Conservation (phyloP, 306 rosid species). For the Vigna nakashimae region DNA sequence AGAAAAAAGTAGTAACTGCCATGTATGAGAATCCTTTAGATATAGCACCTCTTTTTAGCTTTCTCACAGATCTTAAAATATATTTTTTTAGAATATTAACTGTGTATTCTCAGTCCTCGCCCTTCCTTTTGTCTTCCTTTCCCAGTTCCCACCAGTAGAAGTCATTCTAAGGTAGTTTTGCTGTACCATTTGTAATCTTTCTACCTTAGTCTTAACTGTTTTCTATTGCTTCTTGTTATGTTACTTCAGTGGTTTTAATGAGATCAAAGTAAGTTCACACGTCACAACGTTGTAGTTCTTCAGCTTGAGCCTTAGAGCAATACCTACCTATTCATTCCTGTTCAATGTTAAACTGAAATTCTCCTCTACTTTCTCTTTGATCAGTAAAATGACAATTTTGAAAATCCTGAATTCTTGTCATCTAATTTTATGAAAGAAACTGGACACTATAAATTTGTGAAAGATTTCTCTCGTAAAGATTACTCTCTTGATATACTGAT, state of each 20-base stretch:
- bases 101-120: not conserved
- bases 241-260: not conserved
- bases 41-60: not conserved
- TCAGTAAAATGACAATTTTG: conserved; percentile 3
- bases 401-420: conserved; percentile 13
- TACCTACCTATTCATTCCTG: conserved; percentile 19
- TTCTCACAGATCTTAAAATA: conserved; percentile 21
- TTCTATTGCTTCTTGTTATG: conserved; percentile 7
- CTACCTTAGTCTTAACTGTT: not conserved
- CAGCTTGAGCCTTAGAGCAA: conserved; percentile 20
- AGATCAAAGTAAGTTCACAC: not conserved
- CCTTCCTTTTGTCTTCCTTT: conserved; percentile 4
- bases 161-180: conserved; percentile 17
- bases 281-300: not conserved
- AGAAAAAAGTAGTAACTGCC: conserved; percentile 23
- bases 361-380: conserved; percentile 8
- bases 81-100: conserved; percentile 14
- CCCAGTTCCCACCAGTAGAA: not conserved
- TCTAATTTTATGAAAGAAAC: conserved; percentile 18
- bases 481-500: not conserved
- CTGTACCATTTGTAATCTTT: conserved; percentile 31
- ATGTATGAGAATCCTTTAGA: not conserved
- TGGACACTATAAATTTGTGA: conserved; percentile 11
- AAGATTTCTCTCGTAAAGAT: not conserved
- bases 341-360: conserved; percentile 15